A percentile compares a stretch with the other conserved stretches of the same genome.
These are phyloP conservation scores for Triticum dicoccoides DNA, from an alignment of 176 grass and related monocot genomes.

Conservation along the genomic window DNA sequence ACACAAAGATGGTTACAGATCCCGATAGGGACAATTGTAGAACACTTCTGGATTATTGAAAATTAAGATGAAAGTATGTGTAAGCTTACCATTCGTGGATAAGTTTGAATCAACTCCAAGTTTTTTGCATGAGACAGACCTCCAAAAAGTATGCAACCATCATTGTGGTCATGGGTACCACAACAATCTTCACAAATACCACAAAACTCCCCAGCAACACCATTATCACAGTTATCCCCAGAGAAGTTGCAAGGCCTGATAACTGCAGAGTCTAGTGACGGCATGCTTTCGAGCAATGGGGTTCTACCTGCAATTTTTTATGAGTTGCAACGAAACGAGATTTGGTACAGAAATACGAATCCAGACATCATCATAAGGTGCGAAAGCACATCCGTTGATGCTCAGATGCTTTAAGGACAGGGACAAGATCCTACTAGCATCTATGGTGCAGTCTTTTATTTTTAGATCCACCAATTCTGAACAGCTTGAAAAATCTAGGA, in stretches of 20 bases:
- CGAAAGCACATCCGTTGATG: neutral
- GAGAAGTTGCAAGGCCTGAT: neutral
- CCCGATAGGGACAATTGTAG: neutral
- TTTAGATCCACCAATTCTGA: neutral
- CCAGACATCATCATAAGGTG: accelerated
- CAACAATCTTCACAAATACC: neutral
- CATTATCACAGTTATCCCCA: neutral
- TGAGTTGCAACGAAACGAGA: neutral
- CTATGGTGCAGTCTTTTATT: neutral
- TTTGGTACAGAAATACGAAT: neutral
- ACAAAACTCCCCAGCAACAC: neutral
- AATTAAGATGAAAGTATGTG: neutral
- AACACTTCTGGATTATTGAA: neutral
- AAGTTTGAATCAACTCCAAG: neutral
- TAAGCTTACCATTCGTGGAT: neutral
- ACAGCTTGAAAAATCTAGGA: neutral
- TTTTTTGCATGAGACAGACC: neutral
- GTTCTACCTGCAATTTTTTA: neutral
- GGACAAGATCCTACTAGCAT: neutral
- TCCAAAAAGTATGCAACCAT: neutral
- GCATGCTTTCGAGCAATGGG: neutral
- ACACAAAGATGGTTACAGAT: neutral
- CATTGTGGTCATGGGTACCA: neutral
- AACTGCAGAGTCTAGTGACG: neutral
- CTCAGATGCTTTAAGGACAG: neutral